phyloP scores from a whole-genome alignment of 1,284 basidiomycete species.

The Rhodotorula sp. region DNA sequence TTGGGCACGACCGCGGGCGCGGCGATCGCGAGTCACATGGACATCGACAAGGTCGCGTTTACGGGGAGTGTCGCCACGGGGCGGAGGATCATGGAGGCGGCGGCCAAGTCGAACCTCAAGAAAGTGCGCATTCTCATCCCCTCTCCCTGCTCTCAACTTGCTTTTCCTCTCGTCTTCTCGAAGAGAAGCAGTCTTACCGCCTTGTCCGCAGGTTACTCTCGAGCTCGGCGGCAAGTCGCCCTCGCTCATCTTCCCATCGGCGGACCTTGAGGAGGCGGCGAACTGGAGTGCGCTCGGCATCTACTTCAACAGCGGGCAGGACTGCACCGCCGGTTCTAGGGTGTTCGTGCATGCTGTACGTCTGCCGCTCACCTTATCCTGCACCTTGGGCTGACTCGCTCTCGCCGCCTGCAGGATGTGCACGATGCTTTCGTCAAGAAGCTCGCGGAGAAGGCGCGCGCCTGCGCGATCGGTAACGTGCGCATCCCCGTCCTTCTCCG shows the following conservation, averaged over 20 bases:
- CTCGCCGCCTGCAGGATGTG: slow-evolving; percentile 50
- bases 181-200: neutral
- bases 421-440: slow-evolving; percentile 77
- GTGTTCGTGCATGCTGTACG: slow-evolving; percentile 38
- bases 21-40: slow-evolving; percentile 47
- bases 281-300: slow-evolving; percentile 43
- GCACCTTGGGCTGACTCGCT: neutral
- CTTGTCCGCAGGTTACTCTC: slow-evolving; percentile 43
- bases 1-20: slow-evolving; percentile 50
- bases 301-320: slow-evolving; percentile 21
- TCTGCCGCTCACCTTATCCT: neutral
- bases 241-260: slow-evolving; percentile 45
- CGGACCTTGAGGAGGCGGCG: slow-evolving; percentile 45
- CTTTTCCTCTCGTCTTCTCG: too few relatives aligned
- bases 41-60: slow-evolving; percentile 48
- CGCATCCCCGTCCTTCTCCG: slow-evolving; percentile 8
- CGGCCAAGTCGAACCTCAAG: slow-evolving; percentile 51
- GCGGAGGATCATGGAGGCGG: slow-evolving; percentile 49
- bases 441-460: slow-evolving; percentile 68
- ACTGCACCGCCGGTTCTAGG: slow-evolving; percentile 44
- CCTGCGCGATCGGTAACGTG: slow-evolving; percentile 69
- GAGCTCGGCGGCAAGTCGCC: slow-evolving; percentile 54
- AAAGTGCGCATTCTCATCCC: slow-evolving; percentile 39
- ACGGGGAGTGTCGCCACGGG: slow-evolving; percentile 50
- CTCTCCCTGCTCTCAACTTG: too few relatives aligned